A percentile compares a stretch with the other conserved stretches of the same genome.
These are phyloP conservation scores for Bullera alba DNA, from an alignment of 768 basidiomycete genomes.

Conservation along the genomic window DNA sequence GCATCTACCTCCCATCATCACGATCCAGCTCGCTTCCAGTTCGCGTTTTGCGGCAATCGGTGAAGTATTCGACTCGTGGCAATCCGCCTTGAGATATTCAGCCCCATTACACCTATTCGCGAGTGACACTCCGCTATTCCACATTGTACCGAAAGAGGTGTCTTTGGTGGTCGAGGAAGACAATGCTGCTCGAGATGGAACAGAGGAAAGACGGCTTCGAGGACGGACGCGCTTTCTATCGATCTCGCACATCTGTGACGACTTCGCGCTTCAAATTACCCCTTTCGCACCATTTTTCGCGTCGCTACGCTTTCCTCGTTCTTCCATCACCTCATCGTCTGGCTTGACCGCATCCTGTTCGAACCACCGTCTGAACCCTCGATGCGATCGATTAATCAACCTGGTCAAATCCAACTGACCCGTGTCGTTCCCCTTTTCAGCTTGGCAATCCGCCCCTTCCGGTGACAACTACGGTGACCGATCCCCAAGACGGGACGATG, in stretches of 20 bases:
- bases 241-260: background rate
- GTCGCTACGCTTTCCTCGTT: background rate
- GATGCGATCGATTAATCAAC: too few relatives aligned
- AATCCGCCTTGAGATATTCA: too few relatives aligned
- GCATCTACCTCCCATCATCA: background rate
- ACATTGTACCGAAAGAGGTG: too few relatives aligned
- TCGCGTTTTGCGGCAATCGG: background rate
- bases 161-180: too few relatives aligned
- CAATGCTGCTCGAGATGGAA: too few relatives aligned
- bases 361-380: too few relatives aligned
- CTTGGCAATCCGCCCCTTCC: slow-evolving; percentile 26
- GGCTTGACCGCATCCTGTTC: background rate
- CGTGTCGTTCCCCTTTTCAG: slow-evolving; percentile 9
- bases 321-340: background rate
- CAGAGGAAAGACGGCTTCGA: too few relatives aligned
- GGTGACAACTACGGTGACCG: slow-evolving; percentile 13
- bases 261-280: background rate
- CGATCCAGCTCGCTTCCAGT: background rate
- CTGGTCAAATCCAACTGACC: background rate
- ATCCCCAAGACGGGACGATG: slow-evolving; percentile 26
- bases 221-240: background rate
- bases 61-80: too few relatives aligned
- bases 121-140: too few relatives aligned
- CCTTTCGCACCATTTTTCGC: background rate
- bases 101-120: too few relatives aligned